Base-by-base conservation (phyloP, 1,284 basidiomycete genomes). In the Austroboletus rostrupii region DNA sequence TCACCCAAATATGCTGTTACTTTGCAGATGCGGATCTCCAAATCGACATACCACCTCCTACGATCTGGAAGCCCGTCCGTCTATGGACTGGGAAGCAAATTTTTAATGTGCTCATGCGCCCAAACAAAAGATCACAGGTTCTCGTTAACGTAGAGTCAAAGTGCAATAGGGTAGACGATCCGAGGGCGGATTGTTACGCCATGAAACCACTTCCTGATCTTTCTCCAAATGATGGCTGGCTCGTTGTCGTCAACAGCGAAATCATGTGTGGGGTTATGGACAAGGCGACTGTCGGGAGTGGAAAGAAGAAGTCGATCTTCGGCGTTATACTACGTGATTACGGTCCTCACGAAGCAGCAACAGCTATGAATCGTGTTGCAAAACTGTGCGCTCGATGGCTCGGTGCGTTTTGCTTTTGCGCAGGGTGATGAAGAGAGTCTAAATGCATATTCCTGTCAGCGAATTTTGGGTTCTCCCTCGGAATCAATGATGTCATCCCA, bases 191-290 rank as follows among this genome's bases (percentile, higher is more conserved):
- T 29, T 74, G 80, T 58, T 91, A 86, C 56, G 71, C 76, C 39
- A 81, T 82, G 72, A 81, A 77, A 45, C 79, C 79, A 5, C 77
- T 77, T 13, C 80, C 84, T 14, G 97, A 99, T 66, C 80, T 99
- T 73, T 90, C 91, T 11, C 95, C 96, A 0, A 99, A 99, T 66
- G 97, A 99, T 63, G 96, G 96, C 1, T 99, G 93, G 85, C 81
- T 99, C 29, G 97, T 99, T 51, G 87, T 99, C 49, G 85, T 95
- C 55, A 99, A 99, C 69, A 95, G 91, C 66, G 95, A 99, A 71
- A 94, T 99, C 64, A 98, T 99, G 92, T 98, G 96, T 64, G 97
- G 97, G 45, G 91, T 96, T 10, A 97, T 99, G 82, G 97, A 99
- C 75, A 99, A 99, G 74, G 92, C 92, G 19, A 98, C 94, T 0